phyloP scores from a whole-genome alignment of 306 rosid genomes.

The Malus orientalis region DNA sequence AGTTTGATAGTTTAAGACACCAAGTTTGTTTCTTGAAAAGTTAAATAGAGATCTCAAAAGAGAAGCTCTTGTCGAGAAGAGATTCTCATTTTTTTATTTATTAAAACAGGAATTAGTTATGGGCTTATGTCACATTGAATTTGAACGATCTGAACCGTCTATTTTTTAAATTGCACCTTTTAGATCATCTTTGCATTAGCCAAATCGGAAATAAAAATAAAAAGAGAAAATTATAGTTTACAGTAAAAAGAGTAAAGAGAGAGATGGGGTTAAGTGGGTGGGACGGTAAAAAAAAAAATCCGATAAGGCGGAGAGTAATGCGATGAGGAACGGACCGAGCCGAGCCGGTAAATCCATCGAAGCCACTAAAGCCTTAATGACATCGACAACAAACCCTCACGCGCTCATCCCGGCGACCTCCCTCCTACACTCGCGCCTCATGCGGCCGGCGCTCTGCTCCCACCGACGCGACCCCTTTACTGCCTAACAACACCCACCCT shows the following conservation, averaged over 20 bases:
- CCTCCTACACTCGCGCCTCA: conserved; percentile 56
- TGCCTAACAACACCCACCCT: neutral
- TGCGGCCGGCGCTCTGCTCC: conserved; percentile 49
- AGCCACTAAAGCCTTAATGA: conserved; percentile 39
- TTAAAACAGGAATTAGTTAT: too few relatives aligned
- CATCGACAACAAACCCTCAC: conserved; percentile 20
- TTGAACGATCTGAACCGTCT: accelerated
- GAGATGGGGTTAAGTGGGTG: neutral
- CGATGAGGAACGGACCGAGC: conserved; percentile 39
- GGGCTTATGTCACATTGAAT: too few relatives aligned
- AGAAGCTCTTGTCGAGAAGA: too few relatives aligned
- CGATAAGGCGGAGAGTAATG: neutral
- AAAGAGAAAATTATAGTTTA: neutral
- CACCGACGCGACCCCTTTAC: conserved; percentile 29
- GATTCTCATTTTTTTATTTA: too few relatives aligned
- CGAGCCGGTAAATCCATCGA: conserved; percentile 33
- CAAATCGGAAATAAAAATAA: neutral
- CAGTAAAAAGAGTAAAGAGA: neutral
- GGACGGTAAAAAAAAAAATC: neutral
- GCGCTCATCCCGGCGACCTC: conserved; percentile 46
- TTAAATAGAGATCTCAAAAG: too few relatives aligned
- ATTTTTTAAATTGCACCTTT: too few relatives aligned
- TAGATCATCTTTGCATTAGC: too few relatives aligned
- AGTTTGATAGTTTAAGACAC: too few relatives aligned
- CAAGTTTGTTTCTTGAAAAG: too few relatives aligned